Base-by-base conservation (phyloP, 139 green algal genomes). In the Asterochloris sp. region DNA sequence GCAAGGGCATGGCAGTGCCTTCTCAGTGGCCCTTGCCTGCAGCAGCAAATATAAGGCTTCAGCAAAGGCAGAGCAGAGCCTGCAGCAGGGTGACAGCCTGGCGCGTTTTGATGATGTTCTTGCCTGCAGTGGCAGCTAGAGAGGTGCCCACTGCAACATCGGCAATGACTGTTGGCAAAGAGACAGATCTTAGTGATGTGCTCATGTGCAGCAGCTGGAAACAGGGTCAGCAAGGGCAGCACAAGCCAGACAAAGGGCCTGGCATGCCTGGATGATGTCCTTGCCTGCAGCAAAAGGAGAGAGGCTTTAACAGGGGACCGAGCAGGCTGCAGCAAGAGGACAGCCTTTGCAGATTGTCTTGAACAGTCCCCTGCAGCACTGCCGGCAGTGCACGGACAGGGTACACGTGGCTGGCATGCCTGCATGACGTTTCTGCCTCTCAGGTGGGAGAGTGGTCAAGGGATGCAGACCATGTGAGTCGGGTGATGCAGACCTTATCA, bases 61-160 rank as follows among this genome's bases (percentile, higher is more conserved):
- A 54, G 38, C 38, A 54, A 54, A 54, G 38, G 38, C 38, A 2
- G 6, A 54, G 38, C 38, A 54, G 38, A 54, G 38, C 4, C 38
- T 54, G 38, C 38, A 97, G 86, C 97, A 94, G 88, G 38, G 6
- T 54, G 38, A 54, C 38, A 54, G 94, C 94, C 73, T 86, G 91
- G 94, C 93, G 96, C 27, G 92, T 90, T 94, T 99, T 98, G 89
- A 98, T 95, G 84, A 99, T 98, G 81, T 98, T 94, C 92, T 98
- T 98, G 85, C 78, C 83, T 86, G 83, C 73, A 74, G 60, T 27
- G 6, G 38, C 38, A 54, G 38, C 38, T 54, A 6, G 6, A 54
- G 38, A 54, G 38, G 6, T 54, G 38, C 38, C 38, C 38, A 54
- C 38, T 10, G 38, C 38, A 54, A 54, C 4, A 2, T 10, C 38